Evolutionary conservation across 306 rosid species (phyloP).

Genomic region (Gleditsia sinensis): DNA sequence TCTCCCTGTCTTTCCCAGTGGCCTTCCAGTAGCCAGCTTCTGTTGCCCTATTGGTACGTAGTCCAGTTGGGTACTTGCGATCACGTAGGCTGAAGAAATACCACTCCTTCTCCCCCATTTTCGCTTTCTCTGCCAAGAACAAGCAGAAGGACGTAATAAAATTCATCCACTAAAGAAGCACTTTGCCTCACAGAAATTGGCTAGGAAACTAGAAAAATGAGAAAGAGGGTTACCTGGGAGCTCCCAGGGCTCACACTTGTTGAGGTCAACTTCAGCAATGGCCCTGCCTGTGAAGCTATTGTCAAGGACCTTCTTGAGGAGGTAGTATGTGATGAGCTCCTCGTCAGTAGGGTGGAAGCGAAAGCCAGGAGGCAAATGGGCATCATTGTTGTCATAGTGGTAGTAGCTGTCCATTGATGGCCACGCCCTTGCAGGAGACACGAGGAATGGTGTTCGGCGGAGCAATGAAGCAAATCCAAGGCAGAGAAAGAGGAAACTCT

Average conservation of each 20-base stretch:
- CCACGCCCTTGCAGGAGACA: neutral
- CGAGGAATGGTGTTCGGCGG: neutral
- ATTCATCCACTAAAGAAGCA: neutral
- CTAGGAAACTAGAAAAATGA: neutral
- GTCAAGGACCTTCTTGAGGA: constrained; percentile 86
- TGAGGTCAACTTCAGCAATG: constrained; percentile 89
- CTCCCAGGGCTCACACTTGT: constrained; percentile 98
- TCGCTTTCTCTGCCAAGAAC: constrained; percentile 66
- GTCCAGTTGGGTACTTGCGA: constrained; percentile 87
- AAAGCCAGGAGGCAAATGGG: constrained; percentile 86
- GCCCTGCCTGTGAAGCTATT: constrained; percentile 66
- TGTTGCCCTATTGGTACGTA: constrained; percentile 84
- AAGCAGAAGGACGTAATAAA: neutral
- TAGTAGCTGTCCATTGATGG: constrained; percentile 37
- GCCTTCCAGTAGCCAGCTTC: constrained; percentile 98
- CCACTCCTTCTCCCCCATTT: constrained; percentile 98
- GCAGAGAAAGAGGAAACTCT: neutral
- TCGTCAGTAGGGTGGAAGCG: constrained; percentile 98
- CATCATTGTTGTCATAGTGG: constrained; percentile 29
- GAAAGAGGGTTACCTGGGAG: constrained; percentile 62
- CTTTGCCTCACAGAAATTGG: neutral
- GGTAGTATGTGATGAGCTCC: constrained; percentile 88
- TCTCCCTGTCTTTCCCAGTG: constrained; percentile 89
- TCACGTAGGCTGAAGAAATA: constrained; percentile 82
- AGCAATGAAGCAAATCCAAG: too few relatives aligned